Evolutionary conservation across 768 basidiomycete genomes (phyloP).

Genomic region (Amanita molliuscula): DNA sequence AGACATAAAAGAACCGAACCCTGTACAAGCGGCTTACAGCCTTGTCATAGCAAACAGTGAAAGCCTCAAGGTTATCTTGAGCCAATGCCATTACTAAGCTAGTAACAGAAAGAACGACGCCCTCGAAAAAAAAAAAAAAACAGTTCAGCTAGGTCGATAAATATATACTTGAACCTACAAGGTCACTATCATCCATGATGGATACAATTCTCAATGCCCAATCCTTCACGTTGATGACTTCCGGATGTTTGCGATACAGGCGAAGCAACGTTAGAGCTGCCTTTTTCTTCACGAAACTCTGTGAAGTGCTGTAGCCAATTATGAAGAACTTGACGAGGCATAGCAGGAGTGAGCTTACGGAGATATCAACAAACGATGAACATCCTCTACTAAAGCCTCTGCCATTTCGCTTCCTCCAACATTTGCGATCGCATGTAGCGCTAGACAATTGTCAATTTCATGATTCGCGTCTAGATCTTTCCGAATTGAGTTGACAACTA

Average conservation of each 20-base stretch:
- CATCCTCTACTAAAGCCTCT: constrained; percentile 86
- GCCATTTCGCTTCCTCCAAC: constrained; percentile 99
- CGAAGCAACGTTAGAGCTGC: constrained; percentile 89
- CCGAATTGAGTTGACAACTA: constrained; percentile 96
- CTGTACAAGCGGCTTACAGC: constrained; percentile 83
- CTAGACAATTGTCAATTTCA: constrained; percentile 93
- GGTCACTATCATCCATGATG: constrained; percentile 89
- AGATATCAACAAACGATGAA: constrained; percentile 89
- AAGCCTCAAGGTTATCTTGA: constrained; percentile 88
- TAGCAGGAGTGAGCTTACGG: constrained; percentile 48
- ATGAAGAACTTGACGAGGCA: constrained; percentile 5
- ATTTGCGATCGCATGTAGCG: constrained; percentile 96
- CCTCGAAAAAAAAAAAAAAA: constrained; percentile 32
- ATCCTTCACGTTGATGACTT: constrained; percentile 85
- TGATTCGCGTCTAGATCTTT: constrained; percentile 94
- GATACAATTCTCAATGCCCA: constrained; percentile 95
- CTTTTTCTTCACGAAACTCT: constrained; percentile 96
- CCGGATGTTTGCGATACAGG: constrained; percentile 92
- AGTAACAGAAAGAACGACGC: constrained; percentile 90
- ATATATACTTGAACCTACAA: constrained; percentile 34
- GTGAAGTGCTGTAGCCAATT: constrained; percentile 61
- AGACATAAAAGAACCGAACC: constrained; percentile 33
- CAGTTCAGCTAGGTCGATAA: constrained; percentile 1
- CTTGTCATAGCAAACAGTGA: constrained; percentile 86
- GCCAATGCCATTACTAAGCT: constrained; percentile 91